Base-by-base conservation (phyloP, 371 early-diverging fungal genomes). In the Mortierella sp. region DNA sequence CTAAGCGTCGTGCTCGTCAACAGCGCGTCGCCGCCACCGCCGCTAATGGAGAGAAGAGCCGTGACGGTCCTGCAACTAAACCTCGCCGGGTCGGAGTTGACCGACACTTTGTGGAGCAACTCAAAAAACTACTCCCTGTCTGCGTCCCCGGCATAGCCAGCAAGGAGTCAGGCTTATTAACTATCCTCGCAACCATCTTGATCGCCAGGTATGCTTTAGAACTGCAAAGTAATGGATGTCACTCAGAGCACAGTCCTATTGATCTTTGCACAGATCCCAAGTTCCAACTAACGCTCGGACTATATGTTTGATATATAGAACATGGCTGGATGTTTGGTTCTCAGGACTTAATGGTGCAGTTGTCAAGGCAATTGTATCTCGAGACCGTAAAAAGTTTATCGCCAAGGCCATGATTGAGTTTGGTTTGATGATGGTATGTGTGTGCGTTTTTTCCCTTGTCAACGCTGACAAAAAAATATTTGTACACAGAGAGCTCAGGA, bases 251-350 rank as follows among this genome's bases (percentile, higher is more conserved):
- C 13, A 47, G 4, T 17, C 5, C 47, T 7, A 0, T 22, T 47
- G n/a, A 47, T 47, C 47, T 7, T 47, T 2, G n/a, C 3, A 17
- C n/a, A 3, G 7, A 47, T n/a, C n/a, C n/a, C 4, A n/a, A n/a
- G 17, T n/a, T 17, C 47, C 5, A 1, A 2, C 17, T 47, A 47
- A 47, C n/a, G 22, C 15, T 37, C 42, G n/a, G 2, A 60, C 43
- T 10, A 12, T 22, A n/a, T 47, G 15, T 17, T 15, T 37, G 10
- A 23, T 60, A 28, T 37, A 56, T 66, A 83, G 93, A 70, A 91
- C 93, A 13, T 92, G 90, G 93, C 84, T 92, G 34, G 93, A 93
- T 82, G 90, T 91, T 69, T 91, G 89, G 89, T 93, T 93, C 74
- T 91, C 91, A 23, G 89, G 85, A 10, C 92, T 93, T 75, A 91